phyloP scores from a whole-genome alignment of 148 eudicot genomes.

The Selenicereus undatus region DNA sequence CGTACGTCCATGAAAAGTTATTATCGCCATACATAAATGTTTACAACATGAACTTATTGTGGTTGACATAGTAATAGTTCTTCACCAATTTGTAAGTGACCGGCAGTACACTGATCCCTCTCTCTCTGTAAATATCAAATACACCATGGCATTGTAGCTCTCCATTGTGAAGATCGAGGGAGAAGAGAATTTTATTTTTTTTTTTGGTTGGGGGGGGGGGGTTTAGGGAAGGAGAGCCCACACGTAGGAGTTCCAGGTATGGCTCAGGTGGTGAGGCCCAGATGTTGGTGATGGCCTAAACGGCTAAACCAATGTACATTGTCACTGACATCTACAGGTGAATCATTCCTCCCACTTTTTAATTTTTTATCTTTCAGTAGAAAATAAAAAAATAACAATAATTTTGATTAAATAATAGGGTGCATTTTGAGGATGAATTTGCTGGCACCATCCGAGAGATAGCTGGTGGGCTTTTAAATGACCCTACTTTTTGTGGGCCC shows the following conservation, averaged over 20 bases:
- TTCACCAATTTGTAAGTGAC: too few relatives aligned
- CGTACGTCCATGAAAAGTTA: too few relatives aligned
- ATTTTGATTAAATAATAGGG: not conserved
- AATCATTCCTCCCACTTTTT: constrained; percentile 48
- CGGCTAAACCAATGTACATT: constrained; percentile 44
- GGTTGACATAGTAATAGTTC: too few relatives aligned
- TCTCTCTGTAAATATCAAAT: constrained; percentile 7
- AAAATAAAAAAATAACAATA: not conserved
- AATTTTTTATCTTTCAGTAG: not conserved
- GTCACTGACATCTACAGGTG: constrained; percentile 63
- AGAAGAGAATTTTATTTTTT: not conserved
- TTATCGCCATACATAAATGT: too few relatives aligned
- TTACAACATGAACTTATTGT: too few relatives aligned
- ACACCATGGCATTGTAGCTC: not conserved
- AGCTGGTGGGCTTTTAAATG: constrained; percentile 24
- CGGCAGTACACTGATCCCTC: not conserved
- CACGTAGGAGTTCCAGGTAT: constrained; percentile 66
- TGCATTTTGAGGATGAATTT: constrained; percentile 4
- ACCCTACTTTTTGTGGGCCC: constrained; percentile 27
- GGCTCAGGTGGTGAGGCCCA: constrained; percentile 80
- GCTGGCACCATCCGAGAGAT: constrained; percentile 26
- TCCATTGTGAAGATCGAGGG: not conserved
- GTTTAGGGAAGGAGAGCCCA: constrained; percentile 24
- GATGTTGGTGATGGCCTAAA: constrained; percentile 42
- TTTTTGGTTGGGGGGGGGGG: not conserved